Base-by-base conservation (phyloP, 1,139 yeast species). In the Yamadazyma kanchanaburiensis region DNA sequence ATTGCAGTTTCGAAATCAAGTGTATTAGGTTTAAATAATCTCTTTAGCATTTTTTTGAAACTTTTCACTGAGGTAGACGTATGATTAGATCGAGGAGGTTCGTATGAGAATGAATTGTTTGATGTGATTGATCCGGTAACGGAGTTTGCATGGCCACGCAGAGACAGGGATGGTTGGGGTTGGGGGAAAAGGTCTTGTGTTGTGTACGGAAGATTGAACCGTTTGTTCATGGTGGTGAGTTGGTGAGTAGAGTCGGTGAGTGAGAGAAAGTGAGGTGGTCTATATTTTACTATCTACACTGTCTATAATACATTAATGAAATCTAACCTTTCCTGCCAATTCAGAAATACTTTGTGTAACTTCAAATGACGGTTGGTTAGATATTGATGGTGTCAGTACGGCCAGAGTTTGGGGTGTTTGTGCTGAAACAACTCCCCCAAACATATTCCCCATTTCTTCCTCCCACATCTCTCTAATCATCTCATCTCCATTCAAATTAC, bases 1-100 rank as follows among this genome's bases (percentile, higher is more conserved):
- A 80, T 71, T 12, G 96, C 95, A 2, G 95, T 84, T 54, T 88
- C 96, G 48, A 87, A 85, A 58, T 88, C 96, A 31, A 88, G 65
- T 0, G 95, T 81, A 8, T 80, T 83, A 4, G 95, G 94, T 43
- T 80, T 77, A 45, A 83, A 65, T 26, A 86, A 40, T 26, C 74
- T 48, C 32, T 55, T 53, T 25, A 55, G 34, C 66, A 66, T 63
- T 26, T 46, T 51, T 37, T 50, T 51, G 13, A 54, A 22, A 25
- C 42, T 44, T 25, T 44, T 42, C 13, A 28, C 12, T 5, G 30
- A 13, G 7, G 28, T 13, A 9, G 32, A 9, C 11, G 33, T 11
- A 15, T 11, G n/a, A 12, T 12, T 6, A 15, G 24, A 6, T 14
- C n/a, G 6, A 22, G 10, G 7, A 12, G 9, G 4, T 30, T 33